Base-by-base conservation (phyloP, 2,329 filamentous ascomycete genomes). In the Ceratocystis variospora region DNA sequence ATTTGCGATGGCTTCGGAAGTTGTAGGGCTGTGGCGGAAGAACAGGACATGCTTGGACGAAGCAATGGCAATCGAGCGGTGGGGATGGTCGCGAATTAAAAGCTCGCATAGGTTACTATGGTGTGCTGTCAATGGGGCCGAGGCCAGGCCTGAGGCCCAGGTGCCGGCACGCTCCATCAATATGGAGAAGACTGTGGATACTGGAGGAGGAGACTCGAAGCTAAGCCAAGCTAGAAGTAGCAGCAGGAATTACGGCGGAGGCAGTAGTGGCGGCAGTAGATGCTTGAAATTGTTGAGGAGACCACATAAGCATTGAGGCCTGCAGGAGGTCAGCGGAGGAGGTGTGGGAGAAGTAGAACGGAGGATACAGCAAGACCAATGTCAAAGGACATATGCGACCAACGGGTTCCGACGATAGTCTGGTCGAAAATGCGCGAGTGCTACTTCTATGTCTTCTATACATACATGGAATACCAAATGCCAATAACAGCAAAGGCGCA, bases 21-120 rank as follows among this genome's bases (percentile, higher is more conserved):
- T 81, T 19, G 83, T 82, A 61, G 84, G 79, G 74, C 83, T 90
- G 77, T 94, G 86, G 69, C 89, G 87, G 73, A 97, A 89, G 70
- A 96, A 87, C 71, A 97, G 81, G 72, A 87, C 88, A 75, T 96
- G 87, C 22, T 86, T 83, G 50, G 86, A 78, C 37, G 91, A 92
- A 46, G 87, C 87, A 70, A 97, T 86, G 70, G 90, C 90, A 74
- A 97, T 90, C 70, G 90, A 88, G 70, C 93, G 89, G 74, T 90
- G 85, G 70, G 90, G 90, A 73, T 90, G 85, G 73, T 96, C 91
- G 77, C 88, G 88, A 75, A 96, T 86, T 72, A 94, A 83, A 68
- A 96, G 85, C 72, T 87, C 87, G 77, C 90, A 87, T 67, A 87
- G 83, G 78, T 80, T 83, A 68, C 84, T 81, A 69, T 78, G 76